A percentile compares a stretch with the other conserved stretches of the same genome.
These are phyloP conservation scores for Diaporthe australafricana DNA, from an alignment of 2,329 filamentous ascomycete species.

Conservation along the genomic window DNA sequence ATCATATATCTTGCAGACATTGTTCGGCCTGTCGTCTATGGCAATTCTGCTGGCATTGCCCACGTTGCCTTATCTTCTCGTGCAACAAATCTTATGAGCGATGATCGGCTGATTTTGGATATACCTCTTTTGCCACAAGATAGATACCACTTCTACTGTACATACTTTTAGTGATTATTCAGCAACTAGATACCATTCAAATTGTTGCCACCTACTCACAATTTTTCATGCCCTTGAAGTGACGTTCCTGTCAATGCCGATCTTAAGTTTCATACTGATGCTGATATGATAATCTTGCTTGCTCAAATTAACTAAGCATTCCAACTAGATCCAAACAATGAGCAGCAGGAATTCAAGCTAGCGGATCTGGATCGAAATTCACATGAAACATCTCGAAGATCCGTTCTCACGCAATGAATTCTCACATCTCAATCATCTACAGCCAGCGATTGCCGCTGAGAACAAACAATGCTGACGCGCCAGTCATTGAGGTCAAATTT, in stretches of 20 bases:
- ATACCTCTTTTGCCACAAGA: slow-evolving; percentile 8
- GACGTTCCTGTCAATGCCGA: not conserved
- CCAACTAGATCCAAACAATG: too few species aligned
- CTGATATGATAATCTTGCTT: not conserved
- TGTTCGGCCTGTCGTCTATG: not conserved
- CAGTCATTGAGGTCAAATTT: too few species aligned
- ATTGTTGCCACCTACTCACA: not conserved
- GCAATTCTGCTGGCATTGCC: slow-evolving; percentile 15
- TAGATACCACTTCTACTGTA: slow-evolving; percentile 27
- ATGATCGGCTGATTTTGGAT: slow-evolving; percentile 23
- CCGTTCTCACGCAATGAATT: too few species aligned
- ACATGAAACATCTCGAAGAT: too few species aligned
- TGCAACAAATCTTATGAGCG: slow-evolving; percentile 34
- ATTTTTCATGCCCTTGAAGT: not conserved
- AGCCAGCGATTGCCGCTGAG: too few species aligned
- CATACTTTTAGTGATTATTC: slow-evolving; percentile 21
- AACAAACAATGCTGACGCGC: too few species aligned
- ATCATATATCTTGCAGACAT: not conserved
- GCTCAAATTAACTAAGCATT: too few species aligned
- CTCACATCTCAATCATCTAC: too few species aligned
- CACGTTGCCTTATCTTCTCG: slow-evolving; percentile 28
- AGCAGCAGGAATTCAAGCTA: too few species aligned
- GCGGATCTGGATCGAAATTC: too few species aligned
- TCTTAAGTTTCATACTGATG: too few species aligned
- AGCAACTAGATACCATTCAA: slow-evolving; percentile 16